Base-by-base conservation (phyloP, 1,284 basidiomycete genomes). In the Ceratobasidium sp. region DNA sequence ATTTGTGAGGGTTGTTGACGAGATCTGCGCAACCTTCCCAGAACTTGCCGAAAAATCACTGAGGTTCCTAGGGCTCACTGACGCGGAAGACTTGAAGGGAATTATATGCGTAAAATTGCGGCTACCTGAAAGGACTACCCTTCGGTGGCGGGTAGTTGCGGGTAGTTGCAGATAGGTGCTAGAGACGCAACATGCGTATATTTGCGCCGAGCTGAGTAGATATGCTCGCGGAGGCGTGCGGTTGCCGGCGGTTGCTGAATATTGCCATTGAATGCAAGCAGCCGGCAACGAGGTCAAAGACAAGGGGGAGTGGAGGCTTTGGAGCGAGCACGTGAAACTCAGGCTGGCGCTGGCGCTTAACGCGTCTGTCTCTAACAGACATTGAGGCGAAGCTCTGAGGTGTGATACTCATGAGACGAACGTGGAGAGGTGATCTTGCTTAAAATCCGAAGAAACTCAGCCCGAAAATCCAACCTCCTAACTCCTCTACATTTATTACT, bases 171-270 rank as follows among this genome's bases (percentile, higher is more conserved):
- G 53, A 20, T n/a, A 55, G n/a, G n/a, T 55, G 53, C 53, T n/a
- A n/a, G 53, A 49, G 46, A 49, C 18, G 46, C 46, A 9, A 49
- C 7, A 9, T 23, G 53, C 53, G n/a, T 55, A 55, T n/a, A 55
- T 55, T 55, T n/a, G 53, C 53, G n/a, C n/a, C 53, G n/a, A n/a
- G 53, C n/a, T 55, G 53, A 55, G n/a, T 20, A 23, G n/a, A 55
- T 55, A 55, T 55, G 20, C 53, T 23, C n/a, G 53, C 53, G n/a
- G 53, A n/a, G 18, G n/a, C 53, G 53, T 55, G 53, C 53, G n/a
- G n/a, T 55, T 55, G 53, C 53, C 7, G 46, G 7, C 46, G 46
- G 46, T 49, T 55, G 53, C 53, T n/a, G 53, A 55, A 23, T n/a
- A 55, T n/a, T 55, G 53, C 53, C 53, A 55, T 55, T 18, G n/a